Evolutionary conservation across 495 filamentous ascomycete genomes (phyloP).

Genomic region (Xylaria intraflava): DNA sequence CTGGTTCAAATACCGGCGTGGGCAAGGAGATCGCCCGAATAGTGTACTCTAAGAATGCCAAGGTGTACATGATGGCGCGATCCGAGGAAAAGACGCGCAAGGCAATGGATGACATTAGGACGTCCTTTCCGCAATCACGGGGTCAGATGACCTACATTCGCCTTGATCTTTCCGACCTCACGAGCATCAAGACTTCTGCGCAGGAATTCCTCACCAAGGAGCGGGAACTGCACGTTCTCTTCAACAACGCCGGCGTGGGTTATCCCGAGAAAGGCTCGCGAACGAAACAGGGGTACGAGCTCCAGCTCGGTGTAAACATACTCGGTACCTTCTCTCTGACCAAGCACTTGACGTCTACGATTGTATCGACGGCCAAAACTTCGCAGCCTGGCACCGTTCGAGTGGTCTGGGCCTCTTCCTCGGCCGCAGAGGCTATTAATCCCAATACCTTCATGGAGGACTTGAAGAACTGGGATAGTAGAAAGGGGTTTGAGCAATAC

Average conservation of each 20-base stretch:
- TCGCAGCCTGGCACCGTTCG: conserved; percentile 26
- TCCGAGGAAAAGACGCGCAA: conserved; percentile 16
- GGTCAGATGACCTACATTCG: conserved; percentile 9
- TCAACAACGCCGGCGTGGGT: conserved; percentile 32
- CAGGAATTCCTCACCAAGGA: conserved; percentile 11
- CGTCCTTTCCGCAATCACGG: not conserved
- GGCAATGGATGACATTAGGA: conserved; percentile 10
- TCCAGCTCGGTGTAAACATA: conserved; percentile 31
- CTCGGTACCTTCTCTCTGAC: conserved; percentile 34
- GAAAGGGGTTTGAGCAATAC: conserved; percentile 2
- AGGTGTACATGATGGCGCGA: conserved; percentile 30
- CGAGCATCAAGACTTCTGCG: conserved; percentile 12
- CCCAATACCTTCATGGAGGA: conserved; percentile 22
- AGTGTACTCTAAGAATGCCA: conserved; percentile 32
- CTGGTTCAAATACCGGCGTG: conserved; percentile 38
- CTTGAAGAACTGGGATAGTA: conserved; percentile 7
- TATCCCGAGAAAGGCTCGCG: conserved; percentile 11
- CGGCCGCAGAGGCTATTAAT: conserved; percentile 13
- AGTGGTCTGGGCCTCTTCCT: conserved; percentile 36
- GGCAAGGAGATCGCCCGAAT: conserved; percentile 32
- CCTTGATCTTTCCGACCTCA: conserved; percentile 19
- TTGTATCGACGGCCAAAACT: conserved; percentile 25
- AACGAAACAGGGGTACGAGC: conserved; percentile 29
- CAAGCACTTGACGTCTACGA: conserved; percentile 36
- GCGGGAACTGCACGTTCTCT: conserved; percentile 14